Evolutionary conservation across 2,329 filamentous ascomycete genomes (phyloP).

Genomic region (Trichoderma afroharzianum): DNA sequence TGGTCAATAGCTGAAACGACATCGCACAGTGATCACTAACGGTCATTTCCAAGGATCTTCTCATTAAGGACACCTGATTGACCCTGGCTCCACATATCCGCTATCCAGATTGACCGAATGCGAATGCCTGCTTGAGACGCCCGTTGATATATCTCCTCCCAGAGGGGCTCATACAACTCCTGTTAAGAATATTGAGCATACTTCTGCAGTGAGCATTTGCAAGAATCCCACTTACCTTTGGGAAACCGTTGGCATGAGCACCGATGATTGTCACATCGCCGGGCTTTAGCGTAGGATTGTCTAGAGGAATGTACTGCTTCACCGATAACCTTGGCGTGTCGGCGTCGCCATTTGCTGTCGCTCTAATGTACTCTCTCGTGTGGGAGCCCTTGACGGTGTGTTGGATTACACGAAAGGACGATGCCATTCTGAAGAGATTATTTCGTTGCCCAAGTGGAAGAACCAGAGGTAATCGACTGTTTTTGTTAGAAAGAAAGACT

Average conservation of each 20-base stretch:
- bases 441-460: neutral
- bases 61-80: neutral
- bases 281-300: neutral
- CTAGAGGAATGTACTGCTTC: neutral
- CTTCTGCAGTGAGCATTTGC: neutral
- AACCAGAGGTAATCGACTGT: neutral
- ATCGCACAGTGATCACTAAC: neutral
- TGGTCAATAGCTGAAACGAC: neutral
- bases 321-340: neutral
- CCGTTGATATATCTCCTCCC: neutral
- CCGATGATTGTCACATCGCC: neutral
- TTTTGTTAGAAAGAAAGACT: neutral
- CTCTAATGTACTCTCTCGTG: neutral
- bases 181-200: neutral
- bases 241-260: neutral
- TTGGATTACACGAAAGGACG: neutral
- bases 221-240: neutral
- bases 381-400: neutral
- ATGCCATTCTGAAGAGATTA: neutral
- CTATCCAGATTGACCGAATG: neutral
- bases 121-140: neutral
- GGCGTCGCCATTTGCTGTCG: neutral
- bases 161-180: neutral
- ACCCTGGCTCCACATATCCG: neutral
- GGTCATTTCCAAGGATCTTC: neutral